phyloP scores from a whole-genome alignment of 176 grass and related monocot species.

The Zoysia pacifica region DNA sequence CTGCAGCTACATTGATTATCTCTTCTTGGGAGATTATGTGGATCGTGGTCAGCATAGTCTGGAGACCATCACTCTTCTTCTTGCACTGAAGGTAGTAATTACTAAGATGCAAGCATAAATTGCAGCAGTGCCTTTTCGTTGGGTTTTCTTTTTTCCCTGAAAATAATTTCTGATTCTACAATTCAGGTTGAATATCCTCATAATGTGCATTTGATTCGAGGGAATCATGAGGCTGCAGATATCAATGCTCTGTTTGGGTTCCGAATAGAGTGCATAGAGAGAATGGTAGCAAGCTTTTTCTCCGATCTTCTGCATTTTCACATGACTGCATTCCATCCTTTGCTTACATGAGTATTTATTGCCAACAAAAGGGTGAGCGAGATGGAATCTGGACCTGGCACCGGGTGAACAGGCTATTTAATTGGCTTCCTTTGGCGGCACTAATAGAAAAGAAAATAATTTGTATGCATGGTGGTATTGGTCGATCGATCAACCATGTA shows the following conservation, averaged over 20 bases:
- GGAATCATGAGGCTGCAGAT: constrained; percentile 98
- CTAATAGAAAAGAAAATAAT: constrained; percentile 99
- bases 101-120: background rate
- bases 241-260: constrained; percentile 99
- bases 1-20: constrained; percentile 95
- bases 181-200: constrained; percentile 93
- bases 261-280: constrained; percentile 95
- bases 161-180: constrained; percentile 16
- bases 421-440: constrained; percentile 96
- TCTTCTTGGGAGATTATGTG: constrained; percentile 99
- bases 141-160: background rate
- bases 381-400: constrained; percentile 99
- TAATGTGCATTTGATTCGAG: constrained; percentile 98
- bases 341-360: constrained; percentile 33
- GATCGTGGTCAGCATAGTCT: constrained; percentile 99
- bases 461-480: constrained; percentile 99
- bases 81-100: constrained; percentile 84
- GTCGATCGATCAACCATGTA: constrained; percentile 94
- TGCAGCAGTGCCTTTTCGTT: background rate
- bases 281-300: constrained; percentile 68
- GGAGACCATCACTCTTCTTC: constrained; percentile 97
- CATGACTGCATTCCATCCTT: background rate
- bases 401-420: constrained; percentile 87
- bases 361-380: constrained; percentile 73
- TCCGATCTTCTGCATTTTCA: constrained; percentile 26